Evolutionary conservation across 2,329 filamentous ascomycete genomes (phyloP).

Genomic region (Alternaria metachromatica): DNA sequence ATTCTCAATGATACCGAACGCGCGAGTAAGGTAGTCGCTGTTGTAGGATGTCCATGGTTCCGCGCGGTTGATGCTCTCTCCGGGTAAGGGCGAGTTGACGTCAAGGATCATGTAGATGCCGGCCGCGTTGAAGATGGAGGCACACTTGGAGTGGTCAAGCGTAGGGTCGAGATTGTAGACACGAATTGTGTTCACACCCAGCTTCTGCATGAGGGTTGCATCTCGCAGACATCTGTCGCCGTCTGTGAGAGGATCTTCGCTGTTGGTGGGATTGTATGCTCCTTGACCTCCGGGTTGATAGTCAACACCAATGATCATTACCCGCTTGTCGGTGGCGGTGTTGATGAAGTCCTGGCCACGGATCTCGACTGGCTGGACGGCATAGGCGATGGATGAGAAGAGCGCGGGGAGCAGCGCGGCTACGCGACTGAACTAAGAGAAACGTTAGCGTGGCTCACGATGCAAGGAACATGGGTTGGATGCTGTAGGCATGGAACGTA

Average conservation of each 20-base stretch:
- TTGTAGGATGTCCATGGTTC: constrained; percentile 64
- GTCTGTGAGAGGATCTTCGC: constrained; percentile 64
- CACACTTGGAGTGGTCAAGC: constrained; percentile 67
- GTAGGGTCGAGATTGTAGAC: constrained; percentile 68
- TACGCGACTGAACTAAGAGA: constrained; percentile 34
- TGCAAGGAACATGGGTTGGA: constrained; percentile 5
- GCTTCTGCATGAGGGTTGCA: constrained; percentile 67
- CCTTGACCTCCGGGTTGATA: constrained; percentile 68
- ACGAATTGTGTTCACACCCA: constrained; percentile 69
- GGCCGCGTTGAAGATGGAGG: constrained; percentile 69
- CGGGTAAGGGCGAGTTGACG: constrained; percentile 66
- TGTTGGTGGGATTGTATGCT: constrained; percentile 59
- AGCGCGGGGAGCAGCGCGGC: constrained; percentile 36
- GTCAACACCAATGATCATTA: constrained; percentile 68
- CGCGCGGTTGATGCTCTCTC: constrained; percentile 63
- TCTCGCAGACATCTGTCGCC: constrained; percentile 66
- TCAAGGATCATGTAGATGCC: constrained; percentile 72
- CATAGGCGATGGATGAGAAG: constrained; percentile 54
- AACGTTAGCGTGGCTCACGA: constrained; percentile 13
- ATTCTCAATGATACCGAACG: constrained; percentile 69
- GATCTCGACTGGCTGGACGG: constrained; percentile 64
- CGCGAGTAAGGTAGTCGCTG: constrained; percentile 61
- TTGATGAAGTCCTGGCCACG: constrained; percentile 68
- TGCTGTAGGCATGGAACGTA: background rate
- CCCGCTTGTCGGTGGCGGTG: constrained; percentile 62